Conservation (phyloP, 805 yeast genomes). For the Peterozyma xylosa region DNA sequence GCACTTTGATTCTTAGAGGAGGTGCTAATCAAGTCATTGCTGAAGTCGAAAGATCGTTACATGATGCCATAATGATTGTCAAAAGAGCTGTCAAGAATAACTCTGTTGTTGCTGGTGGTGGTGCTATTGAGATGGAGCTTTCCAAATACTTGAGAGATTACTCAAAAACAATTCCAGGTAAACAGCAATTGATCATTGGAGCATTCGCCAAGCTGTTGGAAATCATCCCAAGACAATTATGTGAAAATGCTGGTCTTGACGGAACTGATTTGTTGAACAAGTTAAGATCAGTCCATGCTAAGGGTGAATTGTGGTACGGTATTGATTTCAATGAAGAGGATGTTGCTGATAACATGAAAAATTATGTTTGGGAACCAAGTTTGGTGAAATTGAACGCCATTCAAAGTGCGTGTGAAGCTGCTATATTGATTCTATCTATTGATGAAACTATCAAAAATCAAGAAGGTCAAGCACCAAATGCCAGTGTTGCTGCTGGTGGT, state of each 20-base stretch:
- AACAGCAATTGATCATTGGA: conserved; percentile 86
- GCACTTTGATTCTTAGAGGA: conserved; percentile 90
- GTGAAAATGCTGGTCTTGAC: conserved; percentile 99
- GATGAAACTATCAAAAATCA: conserved; percentile 87
- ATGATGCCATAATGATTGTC: conserved; percentile 98
- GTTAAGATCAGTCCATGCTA: conserved; percentile 88
- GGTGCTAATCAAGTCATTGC: conserved; percentile 99
- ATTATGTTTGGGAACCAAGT: conserved; percentile 97
- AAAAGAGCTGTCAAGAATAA: conserved; percentile 88
- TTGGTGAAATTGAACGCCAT: conserved; percentile 91
- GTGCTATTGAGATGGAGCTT: conserved; percentile 97
- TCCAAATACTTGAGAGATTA: conserved; percentile 83
- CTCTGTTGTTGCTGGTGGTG: conserved; percentile 95
- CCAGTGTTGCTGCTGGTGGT: conserved; percentile 39
- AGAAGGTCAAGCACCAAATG: conserved; percentile 48
- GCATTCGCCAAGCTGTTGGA: conserved; percentile 95
- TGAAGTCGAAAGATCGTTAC: conserved; percentile 95
- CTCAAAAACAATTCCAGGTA: conserved; percentile 85
- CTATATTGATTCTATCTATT: conserved; percentile 84
- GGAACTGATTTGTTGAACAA: conserved; percentile 91
- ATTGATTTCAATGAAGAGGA: conserved; percentile 81
- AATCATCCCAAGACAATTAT: conserved; percentile 92
- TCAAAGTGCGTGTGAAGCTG: conserved; percentile 95
- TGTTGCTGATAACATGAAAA: conserved; percentile 76
- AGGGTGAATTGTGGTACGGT: conserved; percentile 89